These are phyloP conservation scores for Saccharum hybrid DNA, from an alignment of 202 grass and related monocot species.

Conservation along the genomic window DNA sequence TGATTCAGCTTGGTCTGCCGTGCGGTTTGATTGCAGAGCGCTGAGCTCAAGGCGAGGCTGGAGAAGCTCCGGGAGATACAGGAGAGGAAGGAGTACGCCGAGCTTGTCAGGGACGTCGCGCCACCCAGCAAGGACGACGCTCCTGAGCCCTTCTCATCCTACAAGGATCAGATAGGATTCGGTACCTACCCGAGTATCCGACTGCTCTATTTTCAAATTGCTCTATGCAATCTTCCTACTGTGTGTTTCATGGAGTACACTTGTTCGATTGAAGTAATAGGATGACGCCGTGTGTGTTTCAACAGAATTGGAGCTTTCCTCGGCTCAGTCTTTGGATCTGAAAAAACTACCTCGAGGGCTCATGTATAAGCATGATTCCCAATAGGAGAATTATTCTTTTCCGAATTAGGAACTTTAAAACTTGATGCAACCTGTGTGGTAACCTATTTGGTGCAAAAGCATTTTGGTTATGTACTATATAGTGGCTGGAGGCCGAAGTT, in stretches of 20 bases:
- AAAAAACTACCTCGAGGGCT: no score
- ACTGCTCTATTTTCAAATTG: neutral
- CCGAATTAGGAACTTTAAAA: no score
- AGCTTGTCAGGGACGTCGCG: conserved; percentile 78
- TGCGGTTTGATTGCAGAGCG: conserved; percentile 55
- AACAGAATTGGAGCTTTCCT: no score
- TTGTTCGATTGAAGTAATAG: no score
- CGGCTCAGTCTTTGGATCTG: no score
- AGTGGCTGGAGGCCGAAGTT: neutral
- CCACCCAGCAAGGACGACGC: conserved; percentile 54
- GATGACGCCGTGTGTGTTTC: no score
- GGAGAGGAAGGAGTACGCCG: conserved; percentile 82
- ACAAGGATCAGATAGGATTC: conserved; percentile 98
- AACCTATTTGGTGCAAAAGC: neutral
- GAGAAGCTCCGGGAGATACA: conserved; percentile 76
- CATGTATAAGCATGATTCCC: no score
- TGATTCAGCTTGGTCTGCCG: neutral
- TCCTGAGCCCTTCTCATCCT: conserved; percentile 84
- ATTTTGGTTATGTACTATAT: conserved; percentile 4
- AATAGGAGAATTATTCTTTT: no score
- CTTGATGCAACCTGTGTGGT: neutral
- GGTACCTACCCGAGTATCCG: conserved; percentile 50
- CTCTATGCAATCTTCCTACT: neutral
- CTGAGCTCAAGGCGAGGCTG: conserved; percentile 86
- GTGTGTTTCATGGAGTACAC: no score